Conservation (phyloP, 345 rosid species). For the Kandelia obovata region DNA sequence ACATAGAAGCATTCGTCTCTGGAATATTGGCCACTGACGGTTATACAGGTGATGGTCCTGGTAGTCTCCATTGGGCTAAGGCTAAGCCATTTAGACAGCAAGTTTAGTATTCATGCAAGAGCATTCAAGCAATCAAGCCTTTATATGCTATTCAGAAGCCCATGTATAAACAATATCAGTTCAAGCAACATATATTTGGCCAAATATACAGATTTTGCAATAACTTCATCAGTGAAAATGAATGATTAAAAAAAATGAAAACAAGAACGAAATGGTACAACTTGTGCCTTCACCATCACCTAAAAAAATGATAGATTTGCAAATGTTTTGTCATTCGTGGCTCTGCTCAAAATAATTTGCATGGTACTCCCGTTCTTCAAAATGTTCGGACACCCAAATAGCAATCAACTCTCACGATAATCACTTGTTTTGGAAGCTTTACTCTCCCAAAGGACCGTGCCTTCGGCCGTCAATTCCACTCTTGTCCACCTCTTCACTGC, state of each 20-base stretch:
- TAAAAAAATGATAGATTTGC: neutral
- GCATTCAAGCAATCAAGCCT: no score
- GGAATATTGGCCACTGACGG: no score
- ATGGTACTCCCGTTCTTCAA: neutral
- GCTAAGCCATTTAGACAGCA: no score
- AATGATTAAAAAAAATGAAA: neutral
- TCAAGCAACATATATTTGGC: neutral
- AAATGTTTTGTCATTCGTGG: no score
- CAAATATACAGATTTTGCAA: neutral
- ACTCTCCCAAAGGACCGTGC: neutral
- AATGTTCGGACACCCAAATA: neutral
- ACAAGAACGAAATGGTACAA: neutral
- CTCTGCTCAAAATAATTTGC: no score
- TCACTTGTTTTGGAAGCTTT: neutral
- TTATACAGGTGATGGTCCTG: no score
- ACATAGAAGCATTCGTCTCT: no score
- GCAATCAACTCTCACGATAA: neutral
- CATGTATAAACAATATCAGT: no score
- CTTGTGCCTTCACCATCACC: neutral
- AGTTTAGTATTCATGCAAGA: no score
- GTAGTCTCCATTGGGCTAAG: no score
- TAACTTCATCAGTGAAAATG: neutral
- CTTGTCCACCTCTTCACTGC: constrained; percentile 43
- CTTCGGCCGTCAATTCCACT: constrained; percentile 5
- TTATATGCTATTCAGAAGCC: no score